Evolutionary conservation across 202 grass and related monocot species (phyloP).

Genomic region (Setaria italica): DNA sequence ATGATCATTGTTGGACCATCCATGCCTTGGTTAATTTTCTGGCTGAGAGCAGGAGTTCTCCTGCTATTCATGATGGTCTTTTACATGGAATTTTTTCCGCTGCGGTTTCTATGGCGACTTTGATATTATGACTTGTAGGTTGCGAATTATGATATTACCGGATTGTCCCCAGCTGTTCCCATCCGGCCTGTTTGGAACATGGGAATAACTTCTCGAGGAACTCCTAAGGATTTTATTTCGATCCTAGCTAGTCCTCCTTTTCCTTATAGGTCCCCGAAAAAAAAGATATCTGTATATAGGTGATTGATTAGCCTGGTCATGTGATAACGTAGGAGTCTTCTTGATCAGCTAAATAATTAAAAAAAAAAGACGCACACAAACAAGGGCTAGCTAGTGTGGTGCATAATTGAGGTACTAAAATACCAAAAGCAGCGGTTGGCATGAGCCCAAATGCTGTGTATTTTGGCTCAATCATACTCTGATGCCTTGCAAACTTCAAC

Average conservation of each 20-base stretch:
- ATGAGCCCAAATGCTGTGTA: background rate
- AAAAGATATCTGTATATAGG: background rate
- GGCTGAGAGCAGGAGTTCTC: background rate
- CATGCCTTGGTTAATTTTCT: background rate
- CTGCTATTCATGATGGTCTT: background rate
- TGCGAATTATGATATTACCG: background rate
- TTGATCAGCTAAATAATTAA: background rate
- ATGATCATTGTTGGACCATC: background rate
- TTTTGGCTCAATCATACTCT: background rate
- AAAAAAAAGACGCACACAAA: background rate
- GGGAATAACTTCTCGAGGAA: background rate
- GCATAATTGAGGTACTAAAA: constrained; percentile 12
- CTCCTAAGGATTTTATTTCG: background rate
- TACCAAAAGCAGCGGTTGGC: background rate
- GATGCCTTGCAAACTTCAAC: constrained; percentile 16
- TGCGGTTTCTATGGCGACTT: background rate
- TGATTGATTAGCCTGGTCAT: background rate
- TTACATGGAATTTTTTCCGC: background rate
- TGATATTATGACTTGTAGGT: background rate
- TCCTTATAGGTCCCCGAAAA: background rate
- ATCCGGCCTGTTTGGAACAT: background rate
- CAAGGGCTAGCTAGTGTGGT: constrained; percentile 5
- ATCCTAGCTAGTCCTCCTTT: background rate
- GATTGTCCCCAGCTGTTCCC: background rate
- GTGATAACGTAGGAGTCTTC: background rate